Percentiles rank a stretch among this genome's conserved stretches.
phyloP scores from a whole-genome alignment of 1,139 yeast species.

The Geotrichum fermentans region DNA sequence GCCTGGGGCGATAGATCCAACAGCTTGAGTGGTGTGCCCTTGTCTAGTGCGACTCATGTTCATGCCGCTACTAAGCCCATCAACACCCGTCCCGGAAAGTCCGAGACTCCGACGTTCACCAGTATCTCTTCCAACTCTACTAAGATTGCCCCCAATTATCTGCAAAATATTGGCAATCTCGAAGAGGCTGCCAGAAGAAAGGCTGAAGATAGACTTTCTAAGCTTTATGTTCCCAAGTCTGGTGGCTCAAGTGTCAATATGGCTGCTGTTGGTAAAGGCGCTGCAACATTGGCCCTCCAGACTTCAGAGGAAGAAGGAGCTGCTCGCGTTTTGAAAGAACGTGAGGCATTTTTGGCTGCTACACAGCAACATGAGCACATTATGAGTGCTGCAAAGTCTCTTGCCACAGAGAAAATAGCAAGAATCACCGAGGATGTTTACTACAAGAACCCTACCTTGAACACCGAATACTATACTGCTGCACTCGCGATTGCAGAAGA shows the following conservation, averaged over 20 bases:
- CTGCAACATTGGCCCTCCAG: conserved; percentile 19
- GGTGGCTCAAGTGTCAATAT: conserved; percentile 24
- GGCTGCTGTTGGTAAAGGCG: conserved; percentile 20
- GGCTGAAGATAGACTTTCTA: conserved; percentile 34
- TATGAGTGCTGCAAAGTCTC: conserved; percentile 37
- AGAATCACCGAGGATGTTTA: conserved; percentile 41
- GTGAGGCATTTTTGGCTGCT: conserved; percentile 40
- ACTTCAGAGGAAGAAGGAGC: conserved; percentile 21
- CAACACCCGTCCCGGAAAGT: conserved; percentile 22
- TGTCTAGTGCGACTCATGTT: conserved; percentile 22
- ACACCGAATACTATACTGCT: conserved; percentile 34
- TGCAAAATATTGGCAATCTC: conserved; percentile 27
- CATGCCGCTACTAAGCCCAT: conserved; percentile 15
- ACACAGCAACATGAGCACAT: conserved; percentile 29
- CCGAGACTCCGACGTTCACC: conserved; percentile 17
- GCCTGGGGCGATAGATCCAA: conserved; percentile 31
- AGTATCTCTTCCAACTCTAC: conserved; percentile 11
- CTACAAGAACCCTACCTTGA: conserved; percentile 36
- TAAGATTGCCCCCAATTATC: conserved; percentile 12
- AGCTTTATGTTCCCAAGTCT: conserved; percentile 29
- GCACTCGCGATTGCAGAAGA: conserved; percentile 60
- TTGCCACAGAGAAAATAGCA: conserved; percentile 34
- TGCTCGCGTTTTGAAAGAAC: conserved; percentile 23
- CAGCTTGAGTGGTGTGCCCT: conserved; percentile 5
- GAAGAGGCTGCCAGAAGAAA: conserved; percentile 36